Base-by-base conservation (phyloP, 192 early-diverging fungal species). In the Coemansia sp. region DNA sequence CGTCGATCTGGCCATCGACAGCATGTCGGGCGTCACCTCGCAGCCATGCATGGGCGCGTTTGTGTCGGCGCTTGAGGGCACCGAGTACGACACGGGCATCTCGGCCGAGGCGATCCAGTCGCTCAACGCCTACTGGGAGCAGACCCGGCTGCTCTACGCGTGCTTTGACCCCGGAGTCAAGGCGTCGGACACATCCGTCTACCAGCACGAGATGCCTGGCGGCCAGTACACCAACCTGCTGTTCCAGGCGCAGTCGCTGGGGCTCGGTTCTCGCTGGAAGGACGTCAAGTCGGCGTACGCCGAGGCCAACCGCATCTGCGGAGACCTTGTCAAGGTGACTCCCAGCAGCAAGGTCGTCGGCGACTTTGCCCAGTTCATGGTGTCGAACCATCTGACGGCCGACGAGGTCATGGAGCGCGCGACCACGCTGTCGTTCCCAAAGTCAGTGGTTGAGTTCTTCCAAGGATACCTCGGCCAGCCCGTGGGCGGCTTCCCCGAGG, bases 181-280 rank as follows among this genome's bases (percentile, higher is more conserved):
- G 67, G 88, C 90, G 15, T 87, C 88, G 17, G 96, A 98, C 77
- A 91, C 95, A 2, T 91, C 91, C 20, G 95, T 98, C 15, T 98
- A 98, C 80, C 86, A 90, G 29, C 94, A 96, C 76, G 96, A 98
- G 86, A 96, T 98, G 96, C 95, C 94, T 53, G 94, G 96, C 64
- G 92, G 96, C 29, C 96, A 98, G 83, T 98, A 98, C 87, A 98
- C 96, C 53, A 98, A 98, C 84, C 79, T 98, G 45, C 89, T 97
- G 86, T 98, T 98, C 91, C 96, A 98, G 82, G 90, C 93, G 35
- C 92, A 96, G 76, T 93, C 94, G 69, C 86, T 97, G 17, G 96
- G 96, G 8, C 86, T 98, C 14, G 96, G 96, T 51, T 87, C 93
- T 32, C 88, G 89, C 64, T 98, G 96, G 96, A 90, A 94, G 69